Base-by-base conservation (phyloP, 208 protist genomes). In the Wallacemonas sp. region DNA sequence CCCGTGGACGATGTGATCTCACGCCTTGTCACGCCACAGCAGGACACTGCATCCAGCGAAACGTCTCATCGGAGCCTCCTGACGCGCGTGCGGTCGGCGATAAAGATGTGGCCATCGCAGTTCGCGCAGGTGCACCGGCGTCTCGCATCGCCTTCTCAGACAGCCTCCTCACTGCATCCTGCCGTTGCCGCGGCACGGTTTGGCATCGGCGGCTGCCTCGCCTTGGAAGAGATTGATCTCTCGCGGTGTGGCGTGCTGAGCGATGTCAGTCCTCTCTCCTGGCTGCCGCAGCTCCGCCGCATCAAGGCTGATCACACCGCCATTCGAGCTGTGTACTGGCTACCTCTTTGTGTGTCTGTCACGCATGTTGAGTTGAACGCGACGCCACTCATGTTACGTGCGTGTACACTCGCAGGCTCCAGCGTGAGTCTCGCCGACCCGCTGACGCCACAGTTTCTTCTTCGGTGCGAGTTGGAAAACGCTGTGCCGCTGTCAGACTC, bases 211-310 rank as follows among this genome's bases (percentile, higher is more conserved):
- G 34, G 41, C 38, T 62, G 39, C 19, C 15, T 49, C 6, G 41
- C 36, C 2, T 31, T 62, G 36, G 39, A 62, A n/a, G 41, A 62
- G 11, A 3, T 62, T 3, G 56, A 62, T 34, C 12, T 62, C 11
- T 6, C 56, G 5, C 39, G 56, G 2, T 47, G 56, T n/a, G 11
- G 9, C 9, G 24, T 15, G 2, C 36, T 62, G 17, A 21, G n/a
- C 21, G 56, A 62, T 22, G 4, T 62, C 17, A 30, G 36, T n/a
- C 56, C 56, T 6, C 36, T 62, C 15, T 22, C 24, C 2, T 22
- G 56, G 9, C 56, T 62, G 36, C 56, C 41, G 38, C 34, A 31
- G 36, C 56, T 62, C 15, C 56, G 19, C 36, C 39, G 34, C 21
- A 3, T 62, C 11, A 3, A 17, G 2, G 34, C 39, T 21, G 41